A percentile compares a stretch with the other conserved stretches of the same genome.
These are phyloP conservation scores for Schwanniomyces vanrijiae DNA, from an alignment of 805 yeast genomes.

Conservation along the genomic window DNA sequence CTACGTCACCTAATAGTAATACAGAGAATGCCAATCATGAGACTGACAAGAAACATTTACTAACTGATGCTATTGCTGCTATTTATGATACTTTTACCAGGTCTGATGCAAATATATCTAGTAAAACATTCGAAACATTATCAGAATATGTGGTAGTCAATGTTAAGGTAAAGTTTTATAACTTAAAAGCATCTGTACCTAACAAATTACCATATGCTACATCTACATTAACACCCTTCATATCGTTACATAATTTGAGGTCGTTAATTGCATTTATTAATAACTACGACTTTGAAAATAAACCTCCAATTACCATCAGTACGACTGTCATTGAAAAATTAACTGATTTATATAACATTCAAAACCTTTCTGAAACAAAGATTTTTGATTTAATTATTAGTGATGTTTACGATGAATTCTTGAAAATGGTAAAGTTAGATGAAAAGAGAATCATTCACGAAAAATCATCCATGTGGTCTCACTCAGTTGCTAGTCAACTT, in stretches of 20 bases:
- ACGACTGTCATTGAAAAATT: constrained; percentile 42
- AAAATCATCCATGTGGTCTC: constrained; percentile 57
- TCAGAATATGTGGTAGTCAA: constrained; percentile 63
- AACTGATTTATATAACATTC: constrained; percentile 36
- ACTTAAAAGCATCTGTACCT: constrained; percentile 58
- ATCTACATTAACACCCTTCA: constrained; percentile 51
- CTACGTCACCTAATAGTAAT: constrained; percentile 10
- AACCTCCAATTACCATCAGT: constrained; percentile 33
- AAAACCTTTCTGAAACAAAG: constrained; percentile 41
- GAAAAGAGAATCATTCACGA: constrained; percentile 45
- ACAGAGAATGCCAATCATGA: constrained; percentile 3
- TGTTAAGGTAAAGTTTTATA: constrained; percentile 61
- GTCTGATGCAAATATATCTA: constrained; percentile 8
- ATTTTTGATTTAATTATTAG: constrained; percentile 52
- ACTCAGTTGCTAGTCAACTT: constrained; percentile 58
- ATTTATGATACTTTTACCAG: constrained; percentile 39
- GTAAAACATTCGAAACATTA: constrained; percentile 5
- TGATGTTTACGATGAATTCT: constrained; percentile 58
- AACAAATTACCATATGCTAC: constrained; percentile 49
- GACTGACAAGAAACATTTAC: constrained; percentile 21
- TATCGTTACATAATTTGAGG: constrained; percentile 58
- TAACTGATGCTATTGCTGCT: constrained; percentile 42
- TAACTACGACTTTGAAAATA: constrained; percentile 19
- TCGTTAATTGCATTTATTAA: constrained; percentile 65
- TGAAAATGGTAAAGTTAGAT: constrained; percentile 54